A percentile compares a stretch with the other conserved stretches of the same genome.
Evolutionary conservation across 1,284 basidiomycete species (phyloP).

Genomic region (Tilletia walkeri): DNA sequence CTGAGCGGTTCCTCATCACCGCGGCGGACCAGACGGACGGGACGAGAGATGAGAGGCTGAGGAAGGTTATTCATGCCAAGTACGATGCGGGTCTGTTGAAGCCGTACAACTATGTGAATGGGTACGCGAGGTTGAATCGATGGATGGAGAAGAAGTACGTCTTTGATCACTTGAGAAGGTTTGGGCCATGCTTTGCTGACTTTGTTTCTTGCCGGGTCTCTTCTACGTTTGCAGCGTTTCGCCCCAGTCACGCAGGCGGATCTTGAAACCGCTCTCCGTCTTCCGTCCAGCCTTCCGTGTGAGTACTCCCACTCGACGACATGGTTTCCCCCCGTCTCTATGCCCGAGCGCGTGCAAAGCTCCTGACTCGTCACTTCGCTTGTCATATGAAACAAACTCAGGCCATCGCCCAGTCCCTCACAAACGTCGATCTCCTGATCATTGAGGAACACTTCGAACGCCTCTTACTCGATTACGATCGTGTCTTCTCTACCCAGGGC

Average conservation of each 20-base stretch:
- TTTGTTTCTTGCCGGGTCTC: not conserved
- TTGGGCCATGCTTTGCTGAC: too few species aligned
- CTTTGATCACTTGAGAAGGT: too few species aligned
- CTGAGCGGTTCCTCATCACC: conserved; percentile 82
- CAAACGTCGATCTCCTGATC: conserved; percentile 94
- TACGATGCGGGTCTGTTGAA: conserved; percentile 92
- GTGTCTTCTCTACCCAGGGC: conserved; percentile 73
- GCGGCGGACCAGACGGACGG: conserved; percentile 93
- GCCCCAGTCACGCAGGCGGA: conserved; percentile 72
- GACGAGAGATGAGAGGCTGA: conserved; percentile 82
- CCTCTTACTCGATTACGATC: conserved; percentile 89
- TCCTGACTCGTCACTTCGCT: too few species aligned
- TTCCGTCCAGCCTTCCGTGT: conserved; percentile 84
- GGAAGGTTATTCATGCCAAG: conserved; percentile 89
- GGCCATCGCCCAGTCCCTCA: conserved; percentile 73
- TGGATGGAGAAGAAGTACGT: conserved; percentile 92
- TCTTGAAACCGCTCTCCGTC: conserved; percentile 81
- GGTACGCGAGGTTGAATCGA: conserved; percentile 49
- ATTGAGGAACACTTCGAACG: conserved; percentile 84
- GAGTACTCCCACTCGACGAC: not conserved
- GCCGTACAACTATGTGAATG: conserved; percentile 85
- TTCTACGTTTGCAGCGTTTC: conserved; percentile 27
- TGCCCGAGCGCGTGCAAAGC: too few species aligned
- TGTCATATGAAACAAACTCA: conserved; percentile 18
- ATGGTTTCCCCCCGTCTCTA: too few species aligned